Percentiles rank a stretch among this genome's conserved stretches.
These are phyloP conservation scores for Talaromyces wortmannii DNA, from an alignment of 495 filamentous ascomycete genomes.

Conservation along the genomic window DNA sequence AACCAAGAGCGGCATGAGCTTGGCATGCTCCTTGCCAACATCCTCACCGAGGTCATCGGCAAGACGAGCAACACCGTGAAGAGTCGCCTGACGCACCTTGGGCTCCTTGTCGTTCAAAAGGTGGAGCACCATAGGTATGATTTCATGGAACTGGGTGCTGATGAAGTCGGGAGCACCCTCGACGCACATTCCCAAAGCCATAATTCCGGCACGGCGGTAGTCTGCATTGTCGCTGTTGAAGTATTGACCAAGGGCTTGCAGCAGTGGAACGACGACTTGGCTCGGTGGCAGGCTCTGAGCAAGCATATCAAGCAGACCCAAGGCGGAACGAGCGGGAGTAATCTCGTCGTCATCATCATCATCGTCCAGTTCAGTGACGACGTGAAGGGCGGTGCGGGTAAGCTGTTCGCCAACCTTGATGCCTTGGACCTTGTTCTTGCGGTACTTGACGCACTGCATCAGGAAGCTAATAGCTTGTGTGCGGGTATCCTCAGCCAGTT, in stretches of 20 bases:
- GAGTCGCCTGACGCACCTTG: slow-evolving; percentile 76
- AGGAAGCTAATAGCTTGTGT: slow-evolving; percentile 89
- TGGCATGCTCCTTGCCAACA: slow-evolving; percentile 72
- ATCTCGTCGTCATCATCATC: slow-evolving; percentile 75
- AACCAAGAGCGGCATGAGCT: slow-evolving; percentile 74
- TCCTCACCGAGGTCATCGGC: slow-evolving; percentile 92
- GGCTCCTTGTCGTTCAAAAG: slow-evolving; percentile 76
- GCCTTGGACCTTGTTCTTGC: slow-evolving; percentile 91
- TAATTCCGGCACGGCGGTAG: slow-evolving; percentile 80
- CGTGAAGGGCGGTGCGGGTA: slow-evolving; percentile 75
- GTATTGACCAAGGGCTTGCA: slow-evolving; percentile 76
- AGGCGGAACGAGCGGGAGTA: slow-evolving; percentile 79
- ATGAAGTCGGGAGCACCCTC: slow-evolving; percentile 97
- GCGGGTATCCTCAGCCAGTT: slow-evolving; percentile 74
- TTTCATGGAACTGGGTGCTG: slow-evolving; percentile 75
- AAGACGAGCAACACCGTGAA: slow-evolving; percentile 79
- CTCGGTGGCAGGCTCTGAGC: slow-evolving; percentile 81
- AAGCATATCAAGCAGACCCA: slow-evolving; percentile 83
- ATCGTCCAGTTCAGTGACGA: slow-evolving; percentile 80
- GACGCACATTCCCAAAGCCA: slow-evolving; percentile 88
- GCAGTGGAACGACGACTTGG: slow-evolving; percentile 88
- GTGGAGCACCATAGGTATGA: slow-evolving; percentile 79
- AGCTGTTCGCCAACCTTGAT: slow-evolving; percentile 78
- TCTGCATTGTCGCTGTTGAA: slow-evolving; percentile 65
- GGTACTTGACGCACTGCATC: slow-evolving; percentile 83